Conservation (phyloP, 108 stramenopile species). For the Craspedostauros australis region DNA sequence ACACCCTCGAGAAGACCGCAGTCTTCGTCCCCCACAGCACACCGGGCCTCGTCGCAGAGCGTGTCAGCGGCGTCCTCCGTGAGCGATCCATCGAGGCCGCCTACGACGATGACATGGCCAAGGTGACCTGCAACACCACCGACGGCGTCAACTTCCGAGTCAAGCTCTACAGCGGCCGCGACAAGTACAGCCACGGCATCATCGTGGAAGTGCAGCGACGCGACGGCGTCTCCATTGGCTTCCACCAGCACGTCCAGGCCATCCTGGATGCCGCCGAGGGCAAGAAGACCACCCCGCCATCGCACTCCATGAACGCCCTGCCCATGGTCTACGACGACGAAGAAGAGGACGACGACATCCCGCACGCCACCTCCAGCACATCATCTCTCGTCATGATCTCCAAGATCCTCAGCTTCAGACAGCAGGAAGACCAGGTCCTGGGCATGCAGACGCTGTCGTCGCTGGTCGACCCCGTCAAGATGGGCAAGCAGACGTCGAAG, state of each 20-base stretch:
- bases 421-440: slow-evolving; percentile 40
- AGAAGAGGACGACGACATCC: slow-evolving; percentile 17
- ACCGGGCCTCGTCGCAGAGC: slow-evolving; percentile 25
- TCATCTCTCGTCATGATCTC: slow-evolving; percentile 36
- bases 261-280: slow-evolving; percentile 65
- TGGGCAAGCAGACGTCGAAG: slow-evolving; percentile 22
- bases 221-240: slow-evolving; percentile 39
- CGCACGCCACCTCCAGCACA: slow-evolving; percentile 4
- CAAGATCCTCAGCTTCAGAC: slow-evolving; percentile 37
- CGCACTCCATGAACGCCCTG: slow-evolving; percentile 6
- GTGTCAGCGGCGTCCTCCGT: slow-evolving; percentile 47
- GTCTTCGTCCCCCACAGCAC: slow-evolving; percentile 37
- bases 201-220: slow-evolving; percentile 76
- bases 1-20: slow-evolving; percentile 53
- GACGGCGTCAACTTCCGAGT: slow-evolving; percentile 61
- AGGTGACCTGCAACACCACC: slow-evolving; percentile 45
- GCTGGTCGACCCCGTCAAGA: slow-evolving; percentile 35
- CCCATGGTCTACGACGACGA: slow-evolving; percentile 42
- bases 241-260: slow-evolving; percentile 42
- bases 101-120: slow-evolving; percentile 48
- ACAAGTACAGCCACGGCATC: slow-evolving; percentile 39
- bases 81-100: slow-evolving; percentile 56
- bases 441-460: slow-evolving; percentile 39
- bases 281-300: background rate
- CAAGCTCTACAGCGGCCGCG: slow-evolving; percentile 52